Evolutionary conservation across 2,329 filamentous ascomycete genomes (phyloP), one percentile per base, ranked within the genome.

Genomic region (Penicillium freii): DNA sequence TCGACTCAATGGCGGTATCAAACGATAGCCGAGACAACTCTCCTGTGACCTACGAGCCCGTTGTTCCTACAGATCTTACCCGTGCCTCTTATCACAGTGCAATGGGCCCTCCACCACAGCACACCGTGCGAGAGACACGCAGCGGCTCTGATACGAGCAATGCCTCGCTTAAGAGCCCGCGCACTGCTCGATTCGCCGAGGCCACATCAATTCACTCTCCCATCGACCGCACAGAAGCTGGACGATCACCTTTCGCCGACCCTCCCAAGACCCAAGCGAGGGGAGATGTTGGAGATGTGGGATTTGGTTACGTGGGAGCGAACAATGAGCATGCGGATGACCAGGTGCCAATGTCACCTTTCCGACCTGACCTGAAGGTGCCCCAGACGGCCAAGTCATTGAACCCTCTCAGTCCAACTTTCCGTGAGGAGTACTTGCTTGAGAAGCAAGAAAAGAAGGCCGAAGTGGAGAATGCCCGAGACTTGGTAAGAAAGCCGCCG

Each of bases 341-440:
- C 70, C 87, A 83, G 58, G 84, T 84, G 80, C 84, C 91, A 52
- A 87, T 83, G 67, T 89, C 90, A 21, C 91, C 91, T 7, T 83
- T 96, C 67, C 96, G 94, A 82, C 96, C 91, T 75, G 92, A 92
- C 53, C 83, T 97, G 81, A 96, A 85, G 78, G 87, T 90, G 19
- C 92, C 93, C 5, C 91, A 92, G 21, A 93, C 91, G 5, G 90
- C 84, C 29, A 84, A 88, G 68, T 84, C 83, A 60, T 78, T 92
- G 64, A 94, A 93, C 73, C 89, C 90, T 21, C 78, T 96, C 63
- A 97, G 92, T 76, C 92, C 93, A 40, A 97, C 92, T 0, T 97
- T 97, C 74, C 83, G 84, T 51, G 90, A 97, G 77, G 93, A 97
- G 77, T 86, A 93, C 50, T 77, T 89, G 5, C 78, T 97, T 33